Percentiles rank a stretch among this genome's conserved stretches.
phyloP scores from a whole-genome alignment of 495 filamentous ascomycete genomes.

The Articulospora tetracladia region DNA sequence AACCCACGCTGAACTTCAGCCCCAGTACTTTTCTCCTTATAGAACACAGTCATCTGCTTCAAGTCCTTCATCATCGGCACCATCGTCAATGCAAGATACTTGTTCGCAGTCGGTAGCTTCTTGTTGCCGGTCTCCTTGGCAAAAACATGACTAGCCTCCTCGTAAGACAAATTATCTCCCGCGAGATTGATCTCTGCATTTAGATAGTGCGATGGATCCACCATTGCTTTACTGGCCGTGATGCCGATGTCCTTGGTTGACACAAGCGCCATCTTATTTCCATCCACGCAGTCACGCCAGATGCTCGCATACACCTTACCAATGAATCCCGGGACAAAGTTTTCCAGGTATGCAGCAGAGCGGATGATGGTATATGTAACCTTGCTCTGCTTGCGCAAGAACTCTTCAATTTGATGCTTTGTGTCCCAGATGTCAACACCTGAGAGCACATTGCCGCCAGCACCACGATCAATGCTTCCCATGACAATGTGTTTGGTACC shows the following conservation, averaged over 20 bases:
- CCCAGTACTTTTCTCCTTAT: constrained; percentile 3
- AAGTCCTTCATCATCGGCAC: constrained; percentile 28
- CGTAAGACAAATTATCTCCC: constrained; percentile 38
- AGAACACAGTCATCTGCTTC: constrained; percentile 2
- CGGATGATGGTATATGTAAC: constrained; percentile 60
- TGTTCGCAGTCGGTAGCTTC: constrained; percentile 31
- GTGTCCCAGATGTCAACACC: constrained; percentile 53
- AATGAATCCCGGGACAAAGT: constrained; percentile 48
- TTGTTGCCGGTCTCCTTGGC: constrained; percentile 29
- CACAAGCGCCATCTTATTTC: constrained; percentile 48
- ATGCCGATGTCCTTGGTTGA: constrained; percentile 56
- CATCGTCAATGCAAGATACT: constrained; percentile 32
- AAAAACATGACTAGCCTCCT: constrained; percentile 32
- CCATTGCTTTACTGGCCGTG: constrained; percentile 57
- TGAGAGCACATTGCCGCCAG: constrained; percentile 36
- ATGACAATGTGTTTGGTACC: constrained; percentile 65
- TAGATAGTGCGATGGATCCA: constrained; percentile 27
- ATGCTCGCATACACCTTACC: constrained; percentile 56
- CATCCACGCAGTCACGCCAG: constrained; percentile 36
- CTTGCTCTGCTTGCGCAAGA: constrained; percentile 51
- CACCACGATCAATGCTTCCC: constrained; percentile 64
- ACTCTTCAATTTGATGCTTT: constrained; percentile 64
- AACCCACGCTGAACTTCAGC: neutral
- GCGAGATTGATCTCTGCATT: constrained; percentile 36
- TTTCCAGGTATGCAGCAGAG: constrained; percentile 63